Conservation (phyloP, 352 stramenopile species). For the Thalassiosira mediterranea region DNA sequence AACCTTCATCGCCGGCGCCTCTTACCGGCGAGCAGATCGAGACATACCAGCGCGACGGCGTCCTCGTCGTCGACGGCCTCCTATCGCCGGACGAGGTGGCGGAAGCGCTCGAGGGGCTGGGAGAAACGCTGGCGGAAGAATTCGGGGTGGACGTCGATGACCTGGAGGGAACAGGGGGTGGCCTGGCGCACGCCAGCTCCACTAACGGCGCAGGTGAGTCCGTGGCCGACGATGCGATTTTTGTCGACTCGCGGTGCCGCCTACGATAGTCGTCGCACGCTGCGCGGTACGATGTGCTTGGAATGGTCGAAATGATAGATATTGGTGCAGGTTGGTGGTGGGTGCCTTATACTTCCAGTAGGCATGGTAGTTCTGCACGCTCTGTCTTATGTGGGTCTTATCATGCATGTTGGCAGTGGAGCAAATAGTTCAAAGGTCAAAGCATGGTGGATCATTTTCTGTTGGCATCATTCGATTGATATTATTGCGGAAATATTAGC, state of each 20-base stretch:
- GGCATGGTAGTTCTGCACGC: too few relatives aligned
- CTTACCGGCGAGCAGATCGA: constrained; percentile 53
- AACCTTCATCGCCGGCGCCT: not conserved
- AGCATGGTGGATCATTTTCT: too few relatives aligned
- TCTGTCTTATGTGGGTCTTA: too few relatives aligned
- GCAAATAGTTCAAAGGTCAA: too few relatives aligned
- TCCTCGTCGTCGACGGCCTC: constrained; percentile 71
- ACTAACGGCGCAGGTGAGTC: constrained; percentile 68
- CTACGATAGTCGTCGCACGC: not conserved
- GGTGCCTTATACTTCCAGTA: too few relatives aligned
- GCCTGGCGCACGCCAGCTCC: constrained; percentile 60
- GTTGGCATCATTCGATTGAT: too few relatives aligned
- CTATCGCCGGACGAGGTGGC: constrained; percentile 50
- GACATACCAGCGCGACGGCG: constrained; percentile 54
- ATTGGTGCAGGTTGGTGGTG: too few relatives aligned
- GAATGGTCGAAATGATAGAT: too few relatives aligned
- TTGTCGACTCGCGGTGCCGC: too few relatives aligned
- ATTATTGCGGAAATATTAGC: too few relatives aligned
- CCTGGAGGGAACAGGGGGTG: constrained; percentile 50
- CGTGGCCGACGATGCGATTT: too few relatives aligned
- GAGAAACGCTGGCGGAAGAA: constrained; percentile 43
- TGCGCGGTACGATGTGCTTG: constrained; percentile 9
- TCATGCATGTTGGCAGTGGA: too few relatives aligned
- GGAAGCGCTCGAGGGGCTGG: constrained; percentile 45
- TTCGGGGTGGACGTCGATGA: constrained; percentile 56